These are phyloP conservation scores for Cryptococcus sp. DNA, from an alignment of 1,284 basidiomycete genomes.

Conservation along the genomic window DNA sequence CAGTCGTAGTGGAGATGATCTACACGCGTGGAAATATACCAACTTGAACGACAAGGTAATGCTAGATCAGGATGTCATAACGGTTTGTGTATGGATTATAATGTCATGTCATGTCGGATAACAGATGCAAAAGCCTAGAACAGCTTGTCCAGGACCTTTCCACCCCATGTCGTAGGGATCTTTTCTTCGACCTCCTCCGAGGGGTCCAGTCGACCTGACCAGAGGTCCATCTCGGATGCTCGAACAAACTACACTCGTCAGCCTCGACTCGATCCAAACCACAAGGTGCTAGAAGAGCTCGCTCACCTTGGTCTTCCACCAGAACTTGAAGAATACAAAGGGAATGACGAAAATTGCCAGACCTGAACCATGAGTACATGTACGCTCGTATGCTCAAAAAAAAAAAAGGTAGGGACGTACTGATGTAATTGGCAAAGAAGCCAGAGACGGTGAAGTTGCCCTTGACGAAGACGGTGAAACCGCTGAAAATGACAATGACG, in stretches of 20 bases:
- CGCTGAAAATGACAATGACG: constrained; percentile 38
- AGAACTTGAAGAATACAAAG: constrained; percentile 12
- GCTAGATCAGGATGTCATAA: too few relatives aligned
- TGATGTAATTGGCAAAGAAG: constrained; percentile 43
- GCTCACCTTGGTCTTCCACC: constrained; percentile 11
- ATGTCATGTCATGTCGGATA: neutral
- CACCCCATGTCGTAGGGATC: constrained; percentile 12
- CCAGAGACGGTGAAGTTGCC: constrained; percentile 49
- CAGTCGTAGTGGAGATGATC: too few relatives aligned
- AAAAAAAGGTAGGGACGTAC: constrained; percentile 25
- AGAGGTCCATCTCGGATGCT: constrained; percentile 14
- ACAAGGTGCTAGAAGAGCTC: constrained; percentile 57
- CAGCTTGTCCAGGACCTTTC: constrained; percentile 12
- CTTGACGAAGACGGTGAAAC: constrained; percentile 54
- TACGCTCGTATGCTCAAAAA: neutral
- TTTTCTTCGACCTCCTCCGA: constrained; percentile 8
- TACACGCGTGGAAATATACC: neutral
- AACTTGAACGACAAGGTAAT: neutral
- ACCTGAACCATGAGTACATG: neutral
- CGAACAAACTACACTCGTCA: constrained; percentile 8
- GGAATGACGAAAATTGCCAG: constrained; percentile 15
- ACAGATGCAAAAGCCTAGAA: constrained; percentile 3
- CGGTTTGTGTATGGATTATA: neutral
- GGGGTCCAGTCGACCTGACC: constrained; percentile 10
- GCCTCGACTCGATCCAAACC: too few relatives aligned